phyloP scores from a whole-genome alignment of 1,284 basidiomycete species.

The Boletellus deceptivus region DNA sequence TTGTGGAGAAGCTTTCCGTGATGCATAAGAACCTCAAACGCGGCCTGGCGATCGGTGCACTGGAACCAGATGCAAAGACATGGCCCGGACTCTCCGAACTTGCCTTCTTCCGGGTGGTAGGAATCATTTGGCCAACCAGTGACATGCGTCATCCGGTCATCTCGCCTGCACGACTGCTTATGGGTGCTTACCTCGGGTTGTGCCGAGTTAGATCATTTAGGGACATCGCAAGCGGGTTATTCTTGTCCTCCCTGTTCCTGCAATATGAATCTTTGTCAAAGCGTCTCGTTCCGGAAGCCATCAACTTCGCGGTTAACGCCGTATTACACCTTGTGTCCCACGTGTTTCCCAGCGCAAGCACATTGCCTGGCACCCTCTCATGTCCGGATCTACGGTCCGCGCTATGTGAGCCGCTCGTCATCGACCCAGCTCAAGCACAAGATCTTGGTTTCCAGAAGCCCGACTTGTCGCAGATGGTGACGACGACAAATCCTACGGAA shows the following conservation, averaged over 20 bases:
- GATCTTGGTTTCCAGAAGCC: constrained; percentile 42
- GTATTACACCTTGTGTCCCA: constrained; percentile 75
- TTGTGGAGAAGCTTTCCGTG: constrained; percentile 79
- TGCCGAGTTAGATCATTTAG: constrained; percentile 71
- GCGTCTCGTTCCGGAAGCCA: constrained; percentile 85
- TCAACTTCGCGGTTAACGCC: constrained; percentile 78
- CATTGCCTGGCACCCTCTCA: constrained; percentile 66
- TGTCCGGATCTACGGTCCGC: constrained; percentile 68
- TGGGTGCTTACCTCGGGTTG: constrained; percentile 90
- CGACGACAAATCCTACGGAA: constrained; percentile 43
- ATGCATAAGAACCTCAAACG: constrained; percentile 95
- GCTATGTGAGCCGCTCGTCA: constrained; percentile 39
- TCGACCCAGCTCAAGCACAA: constrained; percentile 44
- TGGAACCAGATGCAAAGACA: constrained; percentile 67
- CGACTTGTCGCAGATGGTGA: constrained; percentile 43
- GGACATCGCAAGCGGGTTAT: constrained; percentile 86
- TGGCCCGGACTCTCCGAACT: constrained; percentile 90
- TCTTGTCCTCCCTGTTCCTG: constrained; percentile 81
- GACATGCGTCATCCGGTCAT: constrained; percentile 91
- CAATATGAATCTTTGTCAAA: constrained; percentile 87
- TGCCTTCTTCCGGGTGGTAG: constrained; percentile 77
- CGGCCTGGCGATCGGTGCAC: constrained; percentile 76
- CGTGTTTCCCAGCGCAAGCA: constrained; percentile 43
- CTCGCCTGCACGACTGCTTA: constrained; percentile 83
- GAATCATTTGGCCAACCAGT: constrained; percentile 89